These are phyloP conservation scores for Tulasnella sp. DNA, from an alignment of 768 basidiomycete species.

Conservation along the genomic window DNA sequence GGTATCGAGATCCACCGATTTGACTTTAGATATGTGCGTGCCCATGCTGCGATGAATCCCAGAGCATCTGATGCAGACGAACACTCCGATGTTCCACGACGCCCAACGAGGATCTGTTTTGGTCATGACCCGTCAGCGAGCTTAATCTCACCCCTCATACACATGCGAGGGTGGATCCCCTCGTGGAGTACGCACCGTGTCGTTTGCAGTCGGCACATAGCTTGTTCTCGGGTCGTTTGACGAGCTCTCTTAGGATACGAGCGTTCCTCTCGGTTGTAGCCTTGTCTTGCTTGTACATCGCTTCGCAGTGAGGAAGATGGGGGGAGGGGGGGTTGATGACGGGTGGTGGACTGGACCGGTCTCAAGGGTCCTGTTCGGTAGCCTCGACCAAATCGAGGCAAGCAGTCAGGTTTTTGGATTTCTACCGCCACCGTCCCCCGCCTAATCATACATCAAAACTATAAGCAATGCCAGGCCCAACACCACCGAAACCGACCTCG, in stretches of 20 bases:
- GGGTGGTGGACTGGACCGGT: slow-evolving; percentile 1
- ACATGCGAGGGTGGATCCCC: background rate
- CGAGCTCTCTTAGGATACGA: slow-evolving; percentile 68
- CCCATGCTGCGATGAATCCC: slow-evolving; percentile 98
- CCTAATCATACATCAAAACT: too few relatives aligned
- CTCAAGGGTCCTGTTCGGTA: background rate
- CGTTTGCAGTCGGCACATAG: slow-evolving; percentile 94
- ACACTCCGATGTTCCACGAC: slow-evolving; percentile 92
- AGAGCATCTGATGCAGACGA: slow-evolving; percentile 93
- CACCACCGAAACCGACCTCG: slow-evolving; percentile 8
- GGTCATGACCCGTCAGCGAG: background rate
- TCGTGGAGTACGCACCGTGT: slow-evolving; percentile 50
- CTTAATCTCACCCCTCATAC: background rate
- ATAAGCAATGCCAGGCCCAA: background rate
- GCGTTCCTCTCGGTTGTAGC: slow-evolving; percentile 73
- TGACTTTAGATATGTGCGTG: slow-evolving; percentile 94
- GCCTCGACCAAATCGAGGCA: background rate
- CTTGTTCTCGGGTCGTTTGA: slow-evolving; percentile 87
- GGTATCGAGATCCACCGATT: slow-evolving; percentile 92
- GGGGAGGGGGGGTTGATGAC: background rate
- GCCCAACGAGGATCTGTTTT: slow-evolving; percentile 89
- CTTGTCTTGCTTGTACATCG: slow-evolving; percentile 50
- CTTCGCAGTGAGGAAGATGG: too few relatives aligned
- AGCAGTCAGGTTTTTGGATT: slow-evolving; percentile 4
- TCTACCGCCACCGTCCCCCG: background rate